Evolutionary conservation across 345 rosid species (phyloP).

Genomic region (Combretum micranthum): DNA sequence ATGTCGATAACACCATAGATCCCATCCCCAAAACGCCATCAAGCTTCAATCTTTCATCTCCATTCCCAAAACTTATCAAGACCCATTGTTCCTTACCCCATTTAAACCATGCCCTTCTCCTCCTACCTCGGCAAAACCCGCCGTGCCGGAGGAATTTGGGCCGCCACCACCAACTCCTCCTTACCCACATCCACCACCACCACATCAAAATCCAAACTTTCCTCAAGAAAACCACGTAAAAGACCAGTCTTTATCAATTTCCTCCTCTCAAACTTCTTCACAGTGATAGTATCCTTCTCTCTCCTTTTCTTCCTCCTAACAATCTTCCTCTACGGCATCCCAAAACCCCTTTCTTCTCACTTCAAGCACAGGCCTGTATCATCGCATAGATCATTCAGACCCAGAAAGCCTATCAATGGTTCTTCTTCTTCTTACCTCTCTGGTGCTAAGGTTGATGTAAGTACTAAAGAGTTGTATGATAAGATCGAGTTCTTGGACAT

Average conservation of each 20-base stretch:
- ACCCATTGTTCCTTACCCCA: background rate
- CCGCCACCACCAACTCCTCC: slow-evolving; percentile 32
- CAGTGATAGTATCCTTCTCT: slow-evolving; percentile 58
- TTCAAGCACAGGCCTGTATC: slow-evolving; percentile 36
- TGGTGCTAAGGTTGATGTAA: slow-evolving; percentile 62
- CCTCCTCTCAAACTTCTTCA: slow-evolving; percentile 65
- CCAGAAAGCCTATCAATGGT: slow-evolving; percentile 5
- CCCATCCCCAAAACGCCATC: too few relatives aligned
- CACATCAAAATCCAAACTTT: slow-evolving; percentile 36
- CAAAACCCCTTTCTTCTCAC: slow-evolving; percentile 56
- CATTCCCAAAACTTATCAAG: background rate
- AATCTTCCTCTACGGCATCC: slow-evolving; percentile 65
- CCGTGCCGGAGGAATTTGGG: slow-evolving; percentile 40
- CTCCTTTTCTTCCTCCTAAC: slow-evolving; percentile 67
- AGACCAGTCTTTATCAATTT: slow-evolving; percentile 55
- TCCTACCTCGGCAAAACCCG: slow-evolving; percentile 55
- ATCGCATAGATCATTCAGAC: slow-evolving; percentile 11
- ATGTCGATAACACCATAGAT: too few relatives aligned
- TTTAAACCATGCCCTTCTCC: slow-evolving; percentile 55
- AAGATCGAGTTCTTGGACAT: slow-evolving; percentile 74
- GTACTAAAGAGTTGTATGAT: slow-evolving; percentile 82
- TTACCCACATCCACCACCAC: slow-evolving; percentile 29
- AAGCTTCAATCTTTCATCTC: background rate
- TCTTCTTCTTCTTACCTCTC: slow-evolving; percentile 7
- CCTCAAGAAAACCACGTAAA: slow-evolving; percentile 59